Base-by-base conservation (phyloP, 2,329 filamentous ascomycete species). In the Aspergillus ustus region DNA sequence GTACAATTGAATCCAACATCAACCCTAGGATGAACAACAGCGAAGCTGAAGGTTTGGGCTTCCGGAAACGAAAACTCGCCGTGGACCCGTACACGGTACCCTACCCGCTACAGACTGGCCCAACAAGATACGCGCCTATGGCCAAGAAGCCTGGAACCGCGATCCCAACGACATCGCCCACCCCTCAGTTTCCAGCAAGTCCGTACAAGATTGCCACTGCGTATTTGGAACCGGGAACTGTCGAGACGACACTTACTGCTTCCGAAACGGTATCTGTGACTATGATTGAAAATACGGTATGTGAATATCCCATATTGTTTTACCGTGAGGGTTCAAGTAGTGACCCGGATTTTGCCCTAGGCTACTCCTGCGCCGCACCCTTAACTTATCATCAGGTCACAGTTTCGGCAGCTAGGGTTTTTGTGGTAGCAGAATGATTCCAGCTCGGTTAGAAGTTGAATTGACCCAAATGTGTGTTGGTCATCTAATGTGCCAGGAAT, bases 111-210 rank as follows among this genome's bases (percentile, higher is more conserved):
- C 87, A 89, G 71, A 70, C 68, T 0, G 87, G 86, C 1, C 70
- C 78, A 31, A 87, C 83, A 4, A 83, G 82, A 69, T 89, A 86
- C 71, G 87, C 86, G 13, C 86, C 87, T 1, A 85, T 87, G 83
- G 84, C 87, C 63, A 81, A 81, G 54, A 77, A 82, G n/a, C 85
- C 86, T 2, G 80, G 81, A 11, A 87, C 83, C 5, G 85, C 84
- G 68, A 87, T 89, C 63, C 85, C 84, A 2, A 80, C 80, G 43
- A 85, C 75, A 5, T 75, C 78, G 15, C 80, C 77, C 48, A 62
- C 57, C 8, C 82, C 82, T 7, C 74, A 84, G 65, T 84, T 82
- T 67, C 84, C 87, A 1, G 85, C 85, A 3, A 88, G 85, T 66
- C 75, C 80, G 8, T 85, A 82, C 58, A 73, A 70, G 4, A 78